Base-by-base conservation (phyloP, 495 filamentous ascomycete species). In the Lepidopterella palustris region DNA sequence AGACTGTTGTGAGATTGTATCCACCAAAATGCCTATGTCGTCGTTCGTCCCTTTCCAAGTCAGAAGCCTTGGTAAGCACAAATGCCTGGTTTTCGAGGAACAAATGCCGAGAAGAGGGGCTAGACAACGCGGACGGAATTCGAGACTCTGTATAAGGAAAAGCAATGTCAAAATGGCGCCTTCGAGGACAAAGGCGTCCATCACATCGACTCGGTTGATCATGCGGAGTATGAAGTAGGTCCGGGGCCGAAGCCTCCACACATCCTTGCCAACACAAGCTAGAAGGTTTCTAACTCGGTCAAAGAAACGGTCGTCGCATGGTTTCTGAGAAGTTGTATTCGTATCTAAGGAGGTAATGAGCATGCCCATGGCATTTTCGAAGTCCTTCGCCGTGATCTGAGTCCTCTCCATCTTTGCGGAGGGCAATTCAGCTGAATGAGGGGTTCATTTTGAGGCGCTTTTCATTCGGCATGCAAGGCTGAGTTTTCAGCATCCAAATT, bases 171-270 rank as follows among this genome's bases (percentile, higher is more conserved):
- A 24, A 52, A 4, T 60, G 55, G 5, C n/a, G n/a, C 66, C 52
- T 18, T 56, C 54, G 11, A 24, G 31, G 3, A 68, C 52, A 45
- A 68, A 56, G 18, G 4, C 18, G 29, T 68, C 64, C 31, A 68
- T 48, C 24, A 45, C 11, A 6, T 54, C 39, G 8, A 58, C 15
- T 39, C 50, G 52, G 48, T 53, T 56, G 23, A 67, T 68, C 23
- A 56, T 63, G 6, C 64, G 58, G 18, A 68, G 56, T 24, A 68
- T 60, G 45, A 45, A 45, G 39, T 64, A 68, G 20, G 60, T 67
- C 49, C 66, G 62, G 13, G 66, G 66, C 32, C 55, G 40, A 15
- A 52, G 13, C 26, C 55, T 60, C 63, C 61, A 64, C 47, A 13
- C 3, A 13, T 6, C n/a, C 50, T 58, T 51, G 13, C 47, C 47